Evolutionary conservation across 78 protist genomes (phyloP).

Genomic region (Dictyostelium firmibasis): DNA sequence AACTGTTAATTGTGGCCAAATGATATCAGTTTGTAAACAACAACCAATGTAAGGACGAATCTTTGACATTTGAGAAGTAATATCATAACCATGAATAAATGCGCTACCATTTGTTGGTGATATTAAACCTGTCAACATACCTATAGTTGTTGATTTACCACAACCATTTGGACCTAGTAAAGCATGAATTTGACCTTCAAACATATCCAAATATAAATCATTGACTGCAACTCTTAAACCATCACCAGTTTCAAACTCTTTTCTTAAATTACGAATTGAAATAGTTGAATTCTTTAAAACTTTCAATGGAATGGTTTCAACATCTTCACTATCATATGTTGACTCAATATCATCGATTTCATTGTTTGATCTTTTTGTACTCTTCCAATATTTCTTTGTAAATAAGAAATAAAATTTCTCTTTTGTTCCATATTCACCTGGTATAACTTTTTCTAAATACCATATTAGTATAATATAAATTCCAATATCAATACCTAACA

Average conservation of each 20-base stretch:
- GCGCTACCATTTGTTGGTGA: constrained; percentile 73
- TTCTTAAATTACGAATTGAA: constrained; percentile 21
- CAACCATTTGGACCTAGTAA: constrained; percentile 90
- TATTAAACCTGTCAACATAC: constrained; percentile 88
- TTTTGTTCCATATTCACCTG: constrained; percentile 52
- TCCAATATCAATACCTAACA: constrained; percentile 37
- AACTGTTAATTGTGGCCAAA: constrained; percentile 67
- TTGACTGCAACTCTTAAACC: constrained; percentile 44
- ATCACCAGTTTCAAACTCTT: constrained; percentile 49
- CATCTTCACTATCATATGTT: neutral
- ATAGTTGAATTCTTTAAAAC: neutral
- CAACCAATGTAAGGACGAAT: constrained; percentile 10
- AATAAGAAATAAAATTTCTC: constrained; percentile 24
- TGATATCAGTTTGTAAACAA: constrained; percentile 78
- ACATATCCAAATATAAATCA: constrained; percentile 37
- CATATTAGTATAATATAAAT: constrained; percentile 35
- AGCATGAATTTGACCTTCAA: constrained; percentile 50
- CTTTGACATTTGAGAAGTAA: constrained; percentile 29
- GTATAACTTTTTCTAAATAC: constrained; percentile 40
- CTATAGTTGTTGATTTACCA: constrained; percentile 92
- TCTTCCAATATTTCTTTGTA: constrained; percentile 3
- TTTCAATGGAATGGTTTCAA: constrained; percentile 1
- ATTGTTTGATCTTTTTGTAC: neutral
- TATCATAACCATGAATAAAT: constrained; percentile 22
- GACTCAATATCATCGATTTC: neutral